Evolutionary conservation across 1,139 yeast species (phyloP), one percentile per base, ranked within the genome.

Genomic region (Nadsonia commutata): DNA sequence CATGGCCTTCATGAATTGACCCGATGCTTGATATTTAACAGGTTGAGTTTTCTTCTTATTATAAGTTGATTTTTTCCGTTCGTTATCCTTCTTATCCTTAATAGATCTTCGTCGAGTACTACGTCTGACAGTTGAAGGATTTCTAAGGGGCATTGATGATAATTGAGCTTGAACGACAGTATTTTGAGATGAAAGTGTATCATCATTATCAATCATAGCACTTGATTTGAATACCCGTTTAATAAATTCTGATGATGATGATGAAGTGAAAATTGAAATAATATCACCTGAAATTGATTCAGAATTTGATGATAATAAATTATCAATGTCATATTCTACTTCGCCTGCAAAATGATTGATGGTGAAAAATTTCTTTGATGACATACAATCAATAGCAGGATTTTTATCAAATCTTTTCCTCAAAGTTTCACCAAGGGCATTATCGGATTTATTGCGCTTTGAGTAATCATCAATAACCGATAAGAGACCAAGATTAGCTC

Each of bases 321-420:
- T 50, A 39, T 61, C 63, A 18, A 59, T 58, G 3, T 57, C 46
- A 48, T 65, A 65, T 43, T 58, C 64, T 8, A 65, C 67, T 44
- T 65, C 68, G 18, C 70, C 70, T 17, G 65, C 65, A 45, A 60
- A 65, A 44, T 65, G 70, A 17, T 61, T 54, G 18, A 65, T 60
- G 1, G 60, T 46, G 47, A 65, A 65, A 3, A 61, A 55, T 38
- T 56, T 47, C 17, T 56, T 49, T 16, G 57, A 52, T 8, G 57
- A 46, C 13, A 56, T 47, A 13, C 59, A 53, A 16, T 55, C 57
- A 31, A 65, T 49, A 4, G 57, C 53, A 1, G 56, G 52, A 37
- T 58, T 55, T 41, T 60, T 55, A 36, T 56, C 59, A 43, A 59
- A 65, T n/a, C 68, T 52, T 36, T 59, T 55, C 11, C 55, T 45